phyloP scores from a whole-genome alignment of 768 basidiomycete genomes.

The Hebeloma cylindrosporum region DNA sequence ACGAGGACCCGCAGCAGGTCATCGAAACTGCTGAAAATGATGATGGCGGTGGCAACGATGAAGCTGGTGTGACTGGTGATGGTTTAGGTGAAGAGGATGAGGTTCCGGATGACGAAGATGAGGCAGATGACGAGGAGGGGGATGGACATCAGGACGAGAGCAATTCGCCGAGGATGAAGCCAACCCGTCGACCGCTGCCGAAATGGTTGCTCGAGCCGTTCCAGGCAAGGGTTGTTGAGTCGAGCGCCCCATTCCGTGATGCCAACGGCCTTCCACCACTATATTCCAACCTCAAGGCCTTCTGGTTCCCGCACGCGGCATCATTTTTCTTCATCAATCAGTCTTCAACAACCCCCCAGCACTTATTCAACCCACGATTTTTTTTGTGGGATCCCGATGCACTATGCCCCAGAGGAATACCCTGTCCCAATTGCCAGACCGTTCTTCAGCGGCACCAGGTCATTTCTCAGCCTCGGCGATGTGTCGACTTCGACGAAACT shows the following conservation, averaged over 20 bases:
- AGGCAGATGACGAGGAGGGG: constrained; percentile 4
- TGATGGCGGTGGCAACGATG: neutral
- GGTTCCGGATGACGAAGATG: constrained; percentile 11
- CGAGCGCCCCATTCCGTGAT: neutral
- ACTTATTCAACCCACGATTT: constrained; percentile 8
- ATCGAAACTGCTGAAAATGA: neutral
- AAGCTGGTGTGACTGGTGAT: neutral
- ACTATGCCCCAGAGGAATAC: constrained; percentile 1
- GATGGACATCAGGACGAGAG: constrained; percentile 1
- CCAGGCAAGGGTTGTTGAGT: constrained; percentile 2
- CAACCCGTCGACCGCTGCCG: constrained; percentile 1
- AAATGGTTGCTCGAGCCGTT: constrained; percentile 11
- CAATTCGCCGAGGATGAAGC: no score
- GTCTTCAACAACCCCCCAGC: neutral
- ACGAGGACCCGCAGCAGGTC: neutral
- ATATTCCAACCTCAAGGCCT: constrained; percentile 8
- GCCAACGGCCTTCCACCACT: constrained; percentile 9
- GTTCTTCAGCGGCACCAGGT: constrained; percentile 4
- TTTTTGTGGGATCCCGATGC: constrained; percentile 14
- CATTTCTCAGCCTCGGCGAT: constrained; percentile 11
- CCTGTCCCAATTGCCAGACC: constrained; percentile 8
- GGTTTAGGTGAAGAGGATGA: constrained; percentile 8
- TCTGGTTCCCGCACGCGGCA: constrained; percentile 8
- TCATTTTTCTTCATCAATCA: constrained; percentile 10
- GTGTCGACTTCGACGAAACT: constrained; percentile 16